Percentiles rank a stretch among this genome's conserved stretches.
Evolutionary conservation across 306 rosid species (phyloP).

Genomic region (Castanea sativa): DNA sequence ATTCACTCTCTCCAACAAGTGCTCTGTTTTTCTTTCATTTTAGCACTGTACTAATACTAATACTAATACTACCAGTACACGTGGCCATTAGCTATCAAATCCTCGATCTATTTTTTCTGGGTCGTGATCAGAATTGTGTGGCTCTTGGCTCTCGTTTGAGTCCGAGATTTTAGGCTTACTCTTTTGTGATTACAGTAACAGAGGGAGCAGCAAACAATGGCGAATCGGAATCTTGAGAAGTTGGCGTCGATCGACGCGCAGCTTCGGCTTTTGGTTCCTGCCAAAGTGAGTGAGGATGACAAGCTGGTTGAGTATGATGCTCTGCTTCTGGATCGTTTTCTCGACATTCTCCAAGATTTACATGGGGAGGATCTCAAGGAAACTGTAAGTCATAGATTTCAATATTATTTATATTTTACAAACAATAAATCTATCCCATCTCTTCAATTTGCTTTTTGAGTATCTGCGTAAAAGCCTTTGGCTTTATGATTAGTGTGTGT

Average conservation of each 20-base stretch:
- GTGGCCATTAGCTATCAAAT: conserved; percentile 21
- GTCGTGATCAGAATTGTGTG: conserved; percentile 11
- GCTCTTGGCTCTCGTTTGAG: conserved; percentile 28
- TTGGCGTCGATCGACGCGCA: conserved; percentile 97
- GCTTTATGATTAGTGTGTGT: too few species aligned
- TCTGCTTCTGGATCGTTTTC: conserved; percentile 87
- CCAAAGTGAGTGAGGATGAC: conserved; percentile 93
- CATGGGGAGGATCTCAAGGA: conserved; percentile 95
- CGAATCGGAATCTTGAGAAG: conserved; percentile 76
- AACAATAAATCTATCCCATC: not conserved
- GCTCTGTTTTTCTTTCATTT: not conserved
- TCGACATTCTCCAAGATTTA: conserved; percentile 96
- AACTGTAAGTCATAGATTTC: conserved; percentile 58
- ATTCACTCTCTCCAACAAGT: not conserved
- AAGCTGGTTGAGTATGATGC: conserved; percentile 94
- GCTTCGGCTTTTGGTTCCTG: conserved; percentile 78
- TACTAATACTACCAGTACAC: conserved; percentile 1
- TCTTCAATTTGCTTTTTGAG: conserved; percentile 1
- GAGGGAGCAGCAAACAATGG: conserved; percentile 35
- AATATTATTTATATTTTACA: conserved; percentile 12
- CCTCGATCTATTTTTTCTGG: conserved; percentile 12
- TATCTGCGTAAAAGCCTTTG: not conserved
- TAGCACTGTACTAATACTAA: not conserved
- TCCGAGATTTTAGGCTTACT: conserved; percentile 28
- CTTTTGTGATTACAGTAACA: conserved; percentile 23